These are phyloP conservation scores for Kandelia obovata DNA, from an alignment of 345 rosid genomes.

Conservation along the genomic window DNA sequence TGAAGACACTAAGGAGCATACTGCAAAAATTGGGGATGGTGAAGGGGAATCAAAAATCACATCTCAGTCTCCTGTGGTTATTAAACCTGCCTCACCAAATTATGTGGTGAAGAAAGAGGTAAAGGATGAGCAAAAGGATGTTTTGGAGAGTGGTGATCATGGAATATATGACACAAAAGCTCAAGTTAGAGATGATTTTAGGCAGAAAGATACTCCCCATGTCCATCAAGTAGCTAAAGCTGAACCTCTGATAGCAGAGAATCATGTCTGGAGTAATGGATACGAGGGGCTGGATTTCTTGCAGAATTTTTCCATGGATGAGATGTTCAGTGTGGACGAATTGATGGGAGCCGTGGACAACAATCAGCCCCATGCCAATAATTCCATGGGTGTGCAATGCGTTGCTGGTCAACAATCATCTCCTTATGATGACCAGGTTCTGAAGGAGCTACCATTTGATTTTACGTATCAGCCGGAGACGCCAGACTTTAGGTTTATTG, in stretches of 20 bases:
- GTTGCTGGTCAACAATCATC: background rate
- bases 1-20: conserved; percentile 19
- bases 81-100: background rate
- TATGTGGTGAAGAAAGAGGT: conserved; percentile 11
- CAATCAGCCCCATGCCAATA: conserved; percentile 3
- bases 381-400: too few species aligned
- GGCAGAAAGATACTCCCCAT: background rate
- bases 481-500: conserved; percentile 3
- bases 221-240: background rate
- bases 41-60: conserved; percentile 20
- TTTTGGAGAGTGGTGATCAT: background rate
- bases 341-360: conserved; percentile 35
- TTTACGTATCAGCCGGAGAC: background rate
- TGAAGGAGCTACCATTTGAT: background rate
- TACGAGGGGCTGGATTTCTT: conserved; percentile 6
- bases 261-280: conserved; percentile 27
- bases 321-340: conserved; percentile 60
- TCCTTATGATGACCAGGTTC: background rate
- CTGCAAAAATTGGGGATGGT: conserved; percentile 16
- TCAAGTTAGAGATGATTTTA: conserved; percentile 2
- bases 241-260: conserved; percentile 6
- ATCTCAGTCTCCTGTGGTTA: background rate
- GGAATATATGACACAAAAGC: conserved; percentile 13
- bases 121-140: conserved; percentile 9
- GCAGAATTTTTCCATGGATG: conserved; percentile 31